Percentiles rank a stretch among this genome's conserved stretches.
phyloP scores from a whole-genome alignment of 768 basidiomycete genomes.

The Boletellus ananiceps region DNA sequence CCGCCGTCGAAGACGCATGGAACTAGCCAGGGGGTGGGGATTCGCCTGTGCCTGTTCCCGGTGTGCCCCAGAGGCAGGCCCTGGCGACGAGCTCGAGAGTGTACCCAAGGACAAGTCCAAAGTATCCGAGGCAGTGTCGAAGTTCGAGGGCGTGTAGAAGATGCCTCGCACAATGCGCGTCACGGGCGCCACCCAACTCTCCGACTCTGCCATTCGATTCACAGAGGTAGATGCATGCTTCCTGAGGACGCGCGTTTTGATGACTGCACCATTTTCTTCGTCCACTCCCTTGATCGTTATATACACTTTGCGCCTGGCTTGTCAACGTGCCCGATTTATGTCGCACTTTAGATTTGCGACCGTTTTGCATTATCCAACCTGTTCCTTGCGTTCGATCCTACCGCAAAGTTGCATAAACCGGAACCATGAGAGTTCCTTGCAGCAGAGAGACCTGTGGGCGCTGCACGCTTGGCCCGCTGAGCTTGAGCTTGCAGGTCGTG shows the following conservation, averaged over 20 bases:
- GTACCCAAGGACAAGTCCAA: constrained; percentile 50
- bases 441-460: too few species aligned
- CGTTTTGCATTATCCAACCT: too few species aligned
- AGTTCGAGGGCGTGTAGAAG: constrained; percentile 25
- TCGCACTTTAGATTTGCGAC: not conserved
- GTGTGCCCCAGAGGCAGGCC: constrained; percentile 52
- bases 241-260: not conserved
- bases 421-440: too few species aligned
- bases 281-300: not conserved
- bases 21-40: constrained; percentile 77
- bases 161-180: not conserved
- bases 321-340: not conserved
- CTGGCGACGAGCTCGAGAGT: constrained; percentile 26
- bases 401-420: too few species aligned
- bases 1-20: constrained; percentile 60
- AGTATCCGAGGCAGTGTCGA: constrained; percentile 36
- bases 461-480: too few species aligned
- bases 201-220: too few species aligned
- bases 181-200: not conserved
- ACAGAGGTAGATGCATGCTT: not conserved
- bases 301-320: not conserved
- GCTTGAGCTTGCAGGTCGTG: too few species aligned
- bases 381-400: too few species aligned
- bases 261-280: not conserved
- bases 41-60: constrained; percentile 71